These are phyloP conservation scores for Leishmania turanica DNA, from an alignment of 208 protist genomes.

Conservation along the genomic window DNA sequence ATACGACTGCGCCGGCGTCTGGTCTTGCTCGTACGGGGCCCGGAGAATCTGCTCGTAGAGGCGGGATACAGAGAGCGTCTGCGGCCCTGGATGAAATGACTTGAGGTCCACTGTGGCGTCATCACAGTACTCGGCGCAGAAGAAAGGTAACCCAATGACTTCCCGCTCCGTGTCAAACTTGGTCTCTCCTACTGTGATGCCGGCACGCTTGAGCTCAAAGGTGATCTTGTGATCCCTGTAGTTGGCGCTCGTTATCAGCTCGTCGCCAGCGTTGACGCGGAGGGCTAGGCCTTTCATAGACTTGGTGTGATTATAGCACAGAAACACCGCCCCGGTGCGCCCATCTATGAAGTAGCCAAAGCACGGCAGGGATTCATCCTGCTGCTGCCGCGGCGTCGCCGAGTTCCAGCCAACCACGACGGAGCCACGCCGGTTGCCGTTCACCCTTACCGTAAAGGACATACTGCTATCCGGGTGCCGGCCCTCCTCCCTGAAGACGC, in stretches of 20 bases:
- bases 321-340: conserved; percentile 63
- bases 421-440: conserved; percentile 53
- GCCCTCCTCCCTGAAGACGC: conserved; percentile 60
- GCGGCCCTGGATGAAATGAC: conserved; percentile 36
- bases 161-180: conserved; percentile 58
- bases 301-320: conserved; percentile 52
- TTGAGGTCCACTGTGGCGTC: conserved; percentile 61
- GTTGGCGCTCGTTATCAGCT: conserved; percentile 63
- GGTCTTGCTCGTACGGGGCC: conserved; percentile 32
- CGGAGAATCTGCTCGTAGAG: conserved; percentile 59
- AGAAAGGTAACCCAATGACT: conserved; percentile 66
- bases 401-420: conserved; percentile 82
- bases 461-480: conserved; percentile 55
- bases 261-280: conserved; percentile 58
- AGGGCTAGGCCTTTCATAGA: conserved; percentile 33
- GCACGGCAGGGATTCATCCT: conserved; percentile 44
- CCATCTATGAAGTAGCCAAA: conserved; percentile 81
- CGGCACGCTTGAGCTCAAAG: conserved; percentile 59
- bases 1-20: conserved; percentile 36
- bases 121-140: conserved; percentile 49
- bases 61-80: conserved; percentile 45
- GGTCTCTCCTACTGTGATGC: conserved; percentile 52
- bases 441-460: conserved; percentile 58
- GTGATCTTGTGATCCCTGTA: conserved; percentile 62
- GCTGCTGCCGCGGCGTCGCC: conserved; percentile 37